A percentile compares a stretch with the other conserved stretches of the same genome.
phyloP scores from a whole-genome alignment of 306 rosid genomes.

The Phaseolus lunatus region DNA sequence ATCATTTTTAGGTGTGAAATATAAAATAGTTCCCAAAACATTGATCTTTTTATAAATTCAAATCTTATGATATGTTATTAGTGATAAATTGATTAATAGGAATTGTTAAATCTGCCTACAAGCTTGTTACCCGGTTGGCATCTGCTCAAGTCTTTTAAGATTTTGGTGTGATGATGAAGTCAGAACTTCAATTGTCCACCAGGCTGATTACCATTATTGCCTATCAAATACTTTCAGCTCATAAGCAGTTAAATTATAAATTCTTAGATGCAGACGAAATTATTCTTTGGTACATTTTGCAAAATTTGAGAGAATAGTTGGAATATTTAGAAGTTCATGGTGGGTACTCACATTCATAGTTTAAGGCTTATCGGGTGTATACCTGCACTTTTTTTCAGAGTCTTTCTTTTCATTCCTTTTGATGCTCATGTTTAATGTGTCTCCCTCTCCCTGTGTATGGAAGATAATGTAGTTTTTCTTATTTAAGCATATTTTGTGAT shows the following conservation, averaged over 20 bases:
- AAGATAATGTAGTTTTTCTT: not conserved
- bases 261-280: not conserved
- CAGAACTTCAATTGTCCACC: not conserved
- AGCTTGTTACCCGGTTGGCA: not conserved
- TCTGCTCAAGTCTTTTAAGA: not conserved
- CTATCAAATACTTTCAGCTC: not conserved
- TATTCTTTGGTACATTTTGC: not conserved
- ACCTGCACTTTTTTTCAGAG: not conserved
- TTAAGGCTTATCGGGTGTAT: not conserved
- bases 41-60: not conserved
- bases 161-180: not conserved
- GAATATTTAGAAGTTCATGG: slow-evolving; percentile 6
- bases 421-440: not conserved
- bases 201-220: not conserved
- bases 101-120: not conserved
- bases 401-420: not conserved
- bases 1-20: slow-evolving; percentile 7
- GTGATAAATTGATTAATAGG: not conserved
- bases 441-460: not conserved
- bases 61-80: not conserved
- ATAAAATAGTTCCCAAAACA: not conserved
- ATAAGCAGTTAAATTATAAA: not conserved
- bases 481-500: not conserved
- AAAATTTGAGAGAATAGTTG: slow-evolving; percentile 9
- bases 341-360: not conserved